These are phyloP conservation scores for Candida pseudofarinosa DNA, from an alignment of 805 yeast genomes.

Conservation along the genomic window DNA sequence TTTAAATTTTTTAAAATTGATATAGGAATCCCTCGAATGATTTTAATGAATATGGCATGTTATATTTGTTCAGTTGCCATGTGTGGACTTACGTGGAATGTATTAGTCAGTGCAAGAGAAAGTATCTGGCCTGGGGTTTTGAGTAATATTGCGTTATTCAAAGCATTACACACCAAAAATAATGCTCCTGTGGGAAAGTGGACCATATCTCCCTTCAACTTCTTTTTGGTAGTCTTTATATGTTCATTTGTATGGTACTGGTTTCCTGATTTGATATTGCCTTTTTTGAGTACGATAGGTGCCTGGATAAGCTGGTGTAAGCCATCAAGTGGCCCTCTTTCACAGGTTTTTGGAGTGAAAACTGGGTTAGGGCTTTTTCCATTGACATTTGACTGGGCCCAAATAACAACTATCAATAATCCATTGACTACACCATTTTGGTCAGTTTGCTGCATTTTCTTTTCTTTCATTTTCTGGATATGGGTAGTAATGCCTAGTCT, in stretches of 20 bases:
- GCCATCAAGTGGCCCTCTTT: slow-evolving; percentile 7
- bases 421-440: slow-evolving; percentile 13
- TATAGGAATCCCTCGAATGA: no score
- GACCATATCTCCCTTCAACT: slow-evolving; percentile 9
- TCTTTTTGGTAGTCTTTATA: slow-evolving; percentile 13
- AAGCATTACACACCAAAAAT: slow-evolving; percentile 6
- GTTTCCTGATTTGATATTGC: slow-evolving; percentile 12
- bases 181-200: slow-evolving; percentile 4
- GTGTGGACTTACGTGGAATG: no score
- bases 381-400: slow-evolving; percentile 11
- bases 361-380: slow-evolving; percentile 10
- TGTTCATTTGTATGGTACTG: slow-evolving; percentile 17
- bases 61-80: no score
- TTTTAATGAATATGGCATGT: no score
- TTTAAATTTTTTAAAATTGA: no score
- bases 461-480: slow-evolving; percentile 11
- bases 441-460: slow-evolving; percentile 8
- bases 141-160: no score
- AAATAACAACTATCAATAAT: slow-evolving; percentile 4
- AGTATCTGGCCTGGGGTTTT: no score
- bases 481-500: slow-evolving; percentile 18
- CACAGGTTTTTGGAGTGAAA: slow-evolving; percentile 9
- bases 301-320: slow-evolving; percentile 9
- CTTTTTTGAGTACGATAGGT: slow-evolving; percentile 5
- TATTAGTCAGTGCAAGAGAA: no score